Conservation (phyloP, 2,329 filamentous ascomycete species). For the Fusarium verrucosum region DNA sequence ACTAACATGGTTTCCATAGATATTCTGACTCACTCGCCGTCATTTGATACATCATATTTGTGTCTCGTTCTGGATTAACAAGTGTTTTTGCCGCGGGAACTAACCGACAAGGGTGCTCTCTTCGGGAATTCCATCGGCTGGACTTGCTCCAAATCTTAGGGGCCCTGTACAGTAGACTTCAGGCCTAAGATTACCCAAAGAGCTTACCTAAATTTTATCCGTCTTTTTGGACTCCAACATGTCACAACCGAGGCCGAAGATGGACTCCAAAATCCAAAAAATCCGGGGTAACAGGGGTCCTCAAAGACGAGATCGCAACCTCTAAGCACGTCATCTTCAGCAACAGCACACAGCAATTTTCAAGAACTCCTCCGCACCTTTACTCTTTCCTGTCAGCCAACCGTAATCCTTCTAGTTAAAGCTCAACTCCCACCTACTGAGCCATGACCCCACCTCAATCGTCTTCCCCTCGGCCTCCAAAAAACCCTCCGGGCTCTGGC, state of each 20-base stretch:
- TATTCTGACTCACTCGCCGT: background rate
- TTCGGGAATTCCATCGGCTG: no score
- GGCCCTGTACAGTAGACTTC: no score
- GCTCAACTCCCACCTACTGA: background rate
- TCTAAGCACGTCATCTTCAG: slow-evolving; percentile 36
- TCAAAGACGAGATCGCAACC: slow-evolving; percentile 30
- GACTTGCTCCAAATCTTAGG: no score
- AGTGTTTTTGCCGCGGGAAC: no score
- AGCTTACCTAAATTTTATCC: no score
- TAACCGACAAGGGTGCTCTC: no score
- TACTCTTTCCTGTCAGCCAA: background rate
- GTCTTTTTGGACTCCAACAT: no score
- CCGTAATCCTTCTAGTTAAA: background rate
- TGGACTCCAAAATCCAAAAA: slow-evolving; percentile 20
- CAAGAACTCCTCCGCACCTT: background rate
- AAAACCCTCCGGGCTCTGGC: slow-evolving; percentile 23
- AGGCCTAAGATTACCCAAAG: no score
- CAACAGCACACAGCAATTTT: slow-evolving; percentile 1
- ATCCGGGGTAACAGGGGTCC: slow-evolving; percentile 32
- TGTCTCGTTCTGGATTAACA: no score
- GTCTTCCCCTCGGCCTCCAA: slow-evolving; percentile 23
- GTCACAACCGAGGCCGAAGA: background rate
- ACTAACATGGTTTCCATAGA: background rate
- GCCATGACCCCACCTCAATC: slow-evolving; percentile 32
- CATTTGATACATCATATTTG: no score